These are phyloP conservation scores for Rhododendron williamsianum DNA, from an alignment of 148 eudicot genomes.

Conservation along the genomic window DNA sequence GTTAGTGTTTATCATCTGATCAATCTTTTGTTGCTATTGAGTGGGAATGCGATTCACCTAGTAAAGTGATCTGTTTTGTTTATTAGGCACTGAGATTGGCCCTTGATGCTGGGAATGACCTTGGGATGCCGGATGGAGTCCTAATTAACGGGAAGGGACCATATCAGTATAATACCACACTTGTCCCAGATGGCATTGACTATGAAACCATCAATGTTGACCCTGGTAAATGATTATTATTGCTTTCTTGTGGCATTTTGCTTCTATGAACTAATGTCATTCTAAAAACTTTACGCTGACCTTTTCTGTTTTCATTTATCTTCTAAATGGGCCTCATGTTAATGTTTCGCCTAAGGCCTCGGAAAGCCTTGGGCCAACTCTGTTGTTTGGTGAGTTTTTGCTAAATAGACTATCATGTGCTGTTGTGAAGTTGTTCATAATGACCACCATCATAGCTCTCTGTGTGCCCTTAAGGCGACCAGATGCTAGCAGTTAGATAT, in stretches of 20 bases:
- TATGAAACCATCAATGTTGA: conserved; percentile 67
- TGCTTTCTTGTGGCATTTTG: neutral
- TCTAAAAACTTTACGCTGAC: neutral
- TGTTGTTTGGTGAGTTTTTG: neutral
- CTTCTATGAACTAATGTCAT: neutral
- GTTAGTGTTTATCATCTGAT: conserved; percentile 30
- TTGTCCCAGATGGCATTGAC: conserved; percentile 69
- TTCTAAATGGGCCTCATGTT: neutral
- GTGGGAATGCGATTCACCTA: neutral
- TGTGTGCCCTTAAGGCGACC: neutral
- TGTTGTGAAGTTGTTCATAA: neutral
- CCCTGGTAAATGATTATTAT: conserved; percentile 49
- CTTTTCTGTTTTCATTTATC: neutral
- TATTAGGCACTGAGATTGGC: conserved; percentile 56
- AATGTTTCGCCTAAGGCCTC: neutral
- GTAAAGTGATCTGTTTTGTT: neutral
- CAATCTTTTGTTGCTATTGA: neutral
- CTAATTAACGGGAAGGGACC: conserved; percentile 98
- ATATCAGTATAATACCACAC: conserved; percentile 61
- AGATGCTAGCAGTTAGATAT: neutral
- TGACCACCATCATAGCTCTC: neutral
- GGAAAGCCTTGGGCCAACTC: neutral
- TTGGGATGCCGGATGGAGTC: conserved; percentile 96
- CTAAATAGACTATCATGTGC: neutral
- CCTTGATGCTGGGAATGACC: conserved; percentile 58